Conservation (phyloP, 306 rosid species). For the Inga laurina region DNA sequence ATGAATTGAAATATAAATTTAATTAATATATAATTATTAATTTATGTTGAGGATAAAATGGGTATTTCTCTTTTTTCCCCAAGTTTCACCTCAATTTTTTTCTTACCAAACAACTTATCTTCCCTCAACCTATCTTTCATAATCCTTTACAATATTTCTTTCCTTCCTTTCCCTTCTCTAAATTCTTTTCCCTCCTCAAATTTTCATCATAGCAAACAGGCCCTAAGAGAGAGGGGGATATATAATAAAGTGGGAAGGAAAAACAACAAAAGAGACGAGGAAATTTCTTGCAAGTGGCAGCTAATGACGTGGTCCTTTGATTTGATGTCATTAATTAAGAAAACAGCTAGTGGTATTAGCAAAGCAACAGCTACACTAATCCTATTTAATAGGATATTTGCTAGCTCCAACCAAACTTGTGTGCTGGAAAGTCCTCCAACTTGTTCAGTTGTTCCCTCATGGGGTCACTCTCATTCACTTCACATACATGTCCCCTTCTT, state of each 20-base stretch:
- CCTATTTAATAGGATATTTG: neutral
- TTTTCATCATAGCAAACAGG: too few species aligned
- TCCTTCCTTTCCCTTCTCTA: too few species aligned
- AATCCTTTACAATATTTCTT: too few species aligned
- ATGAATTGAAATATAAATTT: too few species aligned
- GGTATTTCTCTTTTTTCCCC: too few species aligned
- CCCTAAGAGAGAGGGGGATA: too few species aligned
- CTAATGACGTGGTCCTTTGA: neutral
- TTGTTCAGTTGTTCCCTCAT: slow-evolving; percentile 16
- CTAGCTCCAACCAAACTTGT: slow-evolving; percentile 12
- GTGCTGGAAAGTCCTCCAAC: slow-evolving; percentile 45
- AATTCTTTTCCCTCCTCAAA: too few species aligned
- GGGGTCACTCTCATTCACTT: slow-evolving; percentile 10
- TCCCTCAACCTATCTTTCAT: too few species aligned
- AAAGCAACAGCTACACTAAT: slow-evolving; percentile 17
- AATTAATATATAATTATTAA: too few species aligned
- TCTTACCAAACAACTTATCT: too few species aligned
- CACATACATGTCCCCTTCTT: neutral
- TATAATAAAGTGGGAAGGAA: slow-evolving; percentile 17
- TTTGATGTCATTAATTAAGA: neutral
- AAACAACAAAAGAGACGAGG: neutral
- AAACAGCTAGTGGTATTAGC: slow-evolving; percentile 22
- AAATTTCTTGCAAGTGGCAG: slow-evolving; percentile 31
- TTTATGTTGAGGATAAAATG: too few species aligned
- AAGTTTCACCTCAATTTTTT: too few species aligned